Percentiles rank a stretch among this genome's conserved stretches.
phyloP scores from a whole-genome alignment of 1,139 yeast genomes.

The Protomyces macrosporus region DNA sequence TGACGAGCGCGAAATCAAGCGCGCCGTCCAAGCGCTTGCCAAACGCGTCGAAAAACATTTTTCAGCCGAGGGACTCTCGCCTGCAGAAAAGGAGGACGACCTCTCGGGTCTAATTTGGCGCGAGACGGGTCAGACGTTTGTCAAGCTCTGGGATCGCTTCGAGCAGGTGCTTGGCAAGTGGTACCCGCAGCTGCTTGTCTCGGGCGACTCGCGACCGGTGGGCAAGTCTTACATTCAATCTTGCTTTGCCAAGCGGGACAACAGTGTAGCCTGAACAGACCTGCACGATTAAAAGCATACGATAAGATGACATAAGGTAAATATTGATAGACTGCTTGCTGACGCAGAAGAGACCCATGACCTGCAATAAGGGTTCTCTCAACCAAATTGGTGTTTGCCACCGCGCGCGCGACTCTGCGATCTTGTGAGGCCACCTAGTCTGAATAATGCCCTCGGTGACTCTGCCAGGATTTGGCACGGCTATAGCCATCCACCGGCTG shows the following conservation, averaged over 20 bases:
- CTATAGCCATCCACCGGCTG: neutral
- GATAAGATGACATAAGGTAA: too few relatives aligned
- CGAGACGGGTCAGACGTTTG: neutral
- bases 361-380: too few relatives aligned
- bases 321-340: too few relatives aligned
- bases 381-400: too few relatives aligned
- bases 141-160: neutral
- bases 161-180: neutral
- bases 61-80: constrained; percentile 38
- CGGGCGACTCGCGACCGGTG: neutral
- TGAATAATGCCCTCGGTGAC: neutral
- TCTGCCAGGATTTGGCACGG: neutral
- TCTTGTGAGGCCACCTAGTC: neutral
- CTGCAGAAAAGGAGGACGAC: neutral
- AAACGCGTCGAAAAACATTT: constrained; percentile 59
- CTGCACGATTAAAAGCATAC: too few relatives aligned
- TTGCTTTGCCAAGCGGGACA: neutral
- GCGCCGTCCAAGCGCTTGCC: constrained; percentile 54
- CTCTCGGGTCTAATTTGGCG: neutral
- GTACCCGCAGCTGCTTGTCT: neutral
- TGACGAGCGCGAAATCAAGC: constrained; percentile 54
- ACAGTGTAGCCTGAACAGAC: too few relatives aligned
- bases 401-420: too few relatives aligned
- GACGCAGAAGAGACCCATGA: too few relatives aligned
- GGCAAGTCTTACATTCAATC: neutral